Percentiles rank a stretch among this genome's conserved stretches.
Evolutionary conservation across 495 filamentous ascomycete species (phyloP).

Genomic region (Apiosordaria backusii): DNA sequence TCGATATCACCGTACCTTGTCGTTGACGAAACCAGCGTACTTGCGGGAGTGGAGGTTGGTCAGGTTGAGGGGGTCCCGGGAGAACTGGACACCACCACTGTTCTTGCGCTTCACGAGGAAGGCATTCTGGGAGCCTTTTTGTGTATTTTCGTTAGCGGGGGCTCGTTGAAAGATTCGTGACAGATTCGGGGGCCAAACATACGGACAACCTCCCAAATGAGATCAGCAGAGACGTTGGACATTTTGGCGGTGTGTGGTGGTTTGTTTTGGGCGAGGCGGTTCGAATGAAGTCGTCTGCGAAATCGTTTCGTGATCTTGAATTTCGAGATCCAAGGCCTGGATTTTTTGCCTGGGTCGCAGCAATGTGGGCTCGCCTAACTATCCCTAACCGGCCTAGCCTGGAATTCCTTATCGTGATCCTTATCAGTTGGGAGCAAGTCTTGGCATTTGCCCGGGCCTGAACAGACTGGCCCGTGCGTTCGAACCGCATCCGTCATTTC

Average conservation of each 20-base stretch:
- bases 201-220: constrained; percentile 91
- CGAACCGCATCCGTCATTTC: constrained; percentile 16
- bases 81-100: constrained; percentile 78
- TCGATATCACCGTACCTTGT: constrained; percentile 63
- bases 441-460: neutral
- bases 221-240: constrained; percentile 73
- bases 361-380: constrained; percentile 47
- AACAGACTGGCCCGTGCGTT: constrained; percentile 13
- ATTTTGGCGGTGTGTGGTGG: constrained; percentile 39
- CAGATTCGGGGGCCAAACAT: constrained; percentile 37
- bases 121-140: constrained; percentile 70
- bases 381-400: constrained; percentile 31
- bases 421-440: constrained; percentile 4
- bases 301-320: constrained; percentile 32
- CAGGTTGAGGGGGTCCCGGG: constrained; percentile 87
- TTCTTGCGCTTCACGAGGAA: constrained; percentile 85
- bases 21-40: constrained; percentile 87
- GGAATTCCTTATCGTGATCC: neutral
- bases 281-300: constrained; percentile 29
- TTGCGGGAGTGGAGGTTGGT: constrained; percentile 87
- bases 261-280: constrained; percentile 27
- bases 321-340: constrained; percentile 27
- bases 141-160: neutral
- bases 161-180: neutral
- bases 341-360: constrained; percentile 28